Evolutionary conservation across 2,329 filamentous ascomycete genomes (phyloP).

Genomic region (Taxawa tesnikishii): DNA sequence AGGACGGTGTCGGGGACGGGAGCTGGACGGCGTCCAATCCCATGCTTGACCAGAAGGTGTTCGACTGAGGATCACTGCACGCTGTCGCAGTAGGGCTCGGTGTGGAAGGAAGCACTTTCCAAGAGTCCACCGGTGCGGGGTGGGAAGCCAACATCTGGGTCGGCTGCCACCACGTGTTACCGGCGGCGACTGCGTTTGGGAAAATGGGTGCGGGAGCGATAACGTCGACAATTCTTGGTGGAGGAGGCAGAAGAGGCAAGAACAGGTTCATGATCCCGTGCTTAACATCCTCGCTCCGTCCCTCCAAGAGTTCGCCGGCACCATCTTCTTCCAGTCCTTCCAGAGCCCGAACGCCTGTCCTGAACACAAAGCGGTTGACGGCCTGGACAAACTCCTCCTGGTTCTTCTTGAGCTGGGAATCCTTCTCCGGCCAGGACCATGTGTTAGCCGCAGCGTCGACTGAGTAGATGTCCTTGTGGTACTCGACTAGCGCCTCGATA

Average conservation of each 20-base stretch:
- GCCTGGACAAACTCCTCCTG: constrained; percentile 95
- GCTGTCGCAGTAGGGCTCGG: constrained; percentile 59
- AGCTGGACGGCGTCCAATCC: constrained; percentile 58
- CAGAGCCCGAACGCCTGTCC: constrained; percentile 74
- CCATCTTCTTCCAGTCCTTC: constrained; percentile 96
- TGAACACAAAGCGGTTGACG: constrained; percentile 93
- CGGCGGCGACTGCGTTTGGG: constrained; percentile 60
- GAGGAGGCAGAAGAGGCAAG: constrained; percentile 72
- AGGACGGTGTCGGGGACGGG: constrained; percentile 68
- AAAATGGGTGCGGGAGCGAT: constrained; percentile 76
- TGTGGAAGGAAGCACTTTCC: constrained; percentile 84
- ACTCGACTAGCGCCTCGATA: constrained; percentile 85
- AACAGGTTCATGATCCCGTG: constrained; percentile 71
- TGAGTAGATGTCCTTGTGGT: constrained; percentile 92
- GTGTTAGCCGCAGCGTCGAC: constrained; percentile 79
- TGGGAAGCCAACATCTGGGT: constrained; percentile 42
- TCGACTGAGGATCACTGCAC: constrained; percentile 56
- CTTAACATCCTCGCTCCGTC: constrained; percentile 90
- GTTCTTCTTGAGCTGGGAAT: constrained; percentile 89
- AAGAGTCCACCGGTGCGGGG: constrained; percentile 66
- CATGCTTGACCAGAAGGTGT: constrained; percentile 70
- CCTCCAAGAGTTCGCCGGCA: constrained; percentile 80
- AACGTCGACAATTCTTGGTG: constrained; percentile 79
- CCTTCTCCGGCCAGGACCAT: constrained; percentile 94
- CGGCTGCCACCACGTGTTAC: constrained; percentile 72